phyloP scores from a whole-genome alignment of 2,329 filamentous ascomycete genomes.

The Dothiorella sarmentorum region DNA sequence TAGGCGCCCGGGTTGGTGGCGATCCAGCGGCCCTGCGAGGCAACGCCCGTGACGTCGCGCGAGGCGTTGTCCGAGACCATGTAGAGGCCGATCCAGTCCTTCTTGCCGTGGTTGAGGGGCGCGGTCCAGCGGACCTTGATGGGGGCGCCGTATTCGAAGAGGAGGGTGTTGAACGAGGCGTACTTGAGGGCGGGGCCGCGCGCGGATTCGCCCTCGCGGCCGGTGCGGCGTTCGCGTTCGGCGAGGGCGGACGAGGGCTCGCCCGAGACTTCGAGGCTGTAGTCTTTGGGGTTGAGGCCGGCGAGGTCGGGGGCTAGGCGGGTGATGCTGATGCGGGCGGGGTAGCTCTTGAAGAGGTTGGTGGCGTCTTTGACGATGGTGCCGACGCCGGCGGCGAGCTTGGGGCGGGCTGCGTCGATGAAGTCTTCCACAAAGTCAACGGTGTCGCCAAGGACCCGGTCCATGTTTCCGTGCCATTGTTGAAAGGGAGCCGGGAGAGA shows the following conservation, averaged over 20 bases:
- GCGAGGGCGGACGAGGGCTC: constrained; percentile 49
- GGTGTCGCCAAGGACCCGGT: constrained; percentile 81
- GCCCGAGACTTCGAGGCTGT: constrained; percentile 71
- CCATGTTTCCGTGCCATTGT: constrained; percentile 80
- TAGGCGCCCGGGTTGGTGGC: constrained; percentile 74
- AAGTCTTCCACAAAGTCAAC: constrained; percentile 89
- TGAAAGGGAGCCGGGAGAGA: constrained; percentile 80
- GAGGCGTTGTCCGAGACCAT: constrained; percentile 92
- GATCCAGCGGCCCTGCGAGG: constrained; percentile 85
- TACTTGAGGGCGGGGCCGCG: constrained; percentile 59
- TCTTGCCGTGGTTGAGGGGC: constrained; percentile 79
- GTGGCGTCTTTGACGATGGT: constrained; percentile 85
- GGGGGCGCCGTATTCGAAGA: constrained; percentile 85
- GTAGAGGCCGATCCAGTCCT: constrained; percentile 95
- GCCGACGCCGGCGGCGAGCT: constrained; percentile 79
- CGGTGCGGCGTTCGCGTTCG: constrained; percentile 59
- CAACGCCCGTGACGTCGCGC: constrained; percentile 76
- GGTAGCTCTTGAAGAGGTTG: constrained; percentile 83
- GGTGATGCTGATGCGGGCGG: constrained; percentile 79
- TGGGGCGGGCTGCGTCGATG: constrained; percentile 78
- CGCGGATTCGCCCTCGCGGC: constrained; percentile 69
- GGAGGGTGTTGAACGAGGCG: constrained; percentile 66
- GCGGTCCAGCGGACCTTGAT: constrained; percentile 90
- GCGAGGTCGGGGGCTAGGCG: constrained; percentile 75
- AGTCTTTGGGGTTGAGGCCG: constrained; percentile 74